Evolutionary conservation across 73 alveolate species (phyloP).

Genomic region (Halteria grandinella): DNA sequence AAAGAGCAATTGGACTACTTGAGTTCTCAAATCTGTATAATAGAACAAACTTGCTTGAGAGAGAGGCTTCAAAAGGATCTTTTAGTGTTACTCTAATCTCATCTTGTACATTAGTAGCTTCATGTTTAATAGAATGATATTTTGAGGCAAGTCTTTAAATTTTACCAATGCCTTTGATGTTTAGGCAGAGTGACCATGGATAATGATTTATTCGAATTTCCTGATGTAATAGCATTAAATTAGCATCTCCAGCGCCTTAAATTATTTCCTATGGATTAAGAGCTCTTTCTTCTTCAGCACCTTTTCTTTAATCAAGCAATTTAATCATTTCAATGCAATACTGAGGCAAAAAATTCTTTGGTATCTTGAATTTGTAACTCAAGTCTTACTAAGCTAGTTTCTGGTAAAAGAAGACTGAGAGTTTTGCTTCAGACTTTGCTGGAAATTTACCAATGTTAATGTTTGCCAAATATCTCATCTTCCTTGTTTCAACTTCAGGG

Average conservation of each 20-base stretch:
- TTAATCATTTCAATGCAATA: background rate
- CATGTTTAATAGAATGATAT: constrained; percentile 4
- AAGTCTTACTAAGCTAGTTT: constrained; percentile 50
- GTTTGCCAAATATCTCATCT: constrained; percentile 36
- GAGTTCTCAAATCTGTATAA: background rate
- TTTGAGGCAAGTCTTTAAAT: background rate
- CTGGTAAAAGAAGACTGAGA: constrained; percentile 23
- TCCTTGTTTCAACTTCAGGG: constrained; percentile 57
- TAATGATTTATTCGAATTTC: background rate
- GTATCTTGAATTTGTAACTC: constrained; percentile 54
- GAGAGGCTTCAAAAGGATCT: background rate
- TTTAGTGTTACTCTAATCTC: background rate
- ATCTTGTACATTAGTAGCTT: background rate
- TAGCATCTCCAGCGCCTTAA: too few relatives aligned
- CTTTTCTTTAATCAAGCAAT: background rate
- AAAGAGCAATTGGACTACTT: constrained; percentile 7
- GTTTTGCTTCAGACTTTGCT: constrained; percentile 22
- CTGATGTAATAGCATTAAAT: background rate
- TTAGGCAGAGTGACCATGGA: background rate
- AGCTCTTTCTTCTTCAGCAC: background rate
- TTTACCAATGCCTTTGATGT: constrained; percentile 9
- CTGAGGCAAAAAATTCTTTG: constrained; percentile 20
- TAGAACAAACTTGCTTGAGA: background rate
- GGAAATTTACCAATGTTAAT: constrained; percentile 67
- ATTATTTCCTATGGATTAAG: background rate